Evolutionary conservation across 2,329 filamentous ascomycete genomes (phyloP).

Genomic region (Chrysoporthe cubensis): DNA sequence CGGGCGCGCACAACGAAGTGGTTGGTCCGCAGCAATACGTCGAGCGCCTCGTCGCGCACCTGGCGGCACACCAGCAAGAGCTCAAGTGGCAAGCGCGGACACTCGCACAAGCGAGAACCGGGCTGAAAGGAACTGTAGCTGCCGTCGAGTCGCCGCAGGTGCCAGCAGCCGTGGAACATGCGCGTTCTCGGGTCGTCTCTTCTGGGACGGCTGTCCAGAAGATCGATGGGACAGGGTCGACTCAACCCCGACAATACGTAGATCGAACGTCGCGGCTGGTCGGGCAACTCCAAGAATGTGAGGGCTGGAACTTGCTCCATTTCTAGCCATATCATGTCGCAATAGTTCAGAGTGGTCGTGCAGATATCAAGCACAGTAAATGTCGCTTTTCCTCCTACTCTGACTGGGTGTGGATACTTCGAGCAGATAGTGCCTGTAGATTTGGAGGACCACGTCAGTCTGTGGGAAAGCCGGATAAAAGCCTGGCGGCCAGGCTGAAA

Average conservation of each 20-base stretch:
- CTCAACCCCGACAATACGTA: not conserved
- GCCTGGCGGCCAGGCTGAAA: no score
- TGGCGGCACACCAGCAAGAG: slow-evolving; percentile 8
- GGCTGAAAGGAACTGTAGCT: no score
- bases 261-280: not conserved
- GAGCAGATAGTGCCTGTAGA: no score
- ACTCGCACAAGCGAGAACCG: not conserved
- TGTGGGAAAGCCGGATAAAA: no score
- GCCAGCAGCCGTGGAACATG: not conserved
- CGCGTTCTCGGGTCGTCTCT: not conserved
- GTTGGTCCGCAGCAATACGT: slow-evolving; percentile 5
- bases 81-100: not conserved
- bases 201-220: not conserved
- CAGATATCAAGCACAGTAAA: no score
- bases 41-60: slow-evolving; percentile 8
- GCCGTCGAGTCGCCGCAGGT: not conserved
- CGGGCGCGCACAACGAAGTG: slow-evolving; percentile 3
- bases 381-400: no score
- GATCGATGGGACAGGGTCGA: not conserved
- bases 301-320: no score
- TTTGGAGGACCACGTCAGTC: no score
- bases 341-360: no score
- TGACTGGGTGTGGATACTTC: no score
- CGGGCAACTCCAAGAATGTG: not conserved
- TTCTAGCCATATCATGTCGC: not conserved